phyloP scores from a whole-genome alignment of 2,329 filamentous ascomycete genomes.

The Apiospora phragmitis region DNA sequence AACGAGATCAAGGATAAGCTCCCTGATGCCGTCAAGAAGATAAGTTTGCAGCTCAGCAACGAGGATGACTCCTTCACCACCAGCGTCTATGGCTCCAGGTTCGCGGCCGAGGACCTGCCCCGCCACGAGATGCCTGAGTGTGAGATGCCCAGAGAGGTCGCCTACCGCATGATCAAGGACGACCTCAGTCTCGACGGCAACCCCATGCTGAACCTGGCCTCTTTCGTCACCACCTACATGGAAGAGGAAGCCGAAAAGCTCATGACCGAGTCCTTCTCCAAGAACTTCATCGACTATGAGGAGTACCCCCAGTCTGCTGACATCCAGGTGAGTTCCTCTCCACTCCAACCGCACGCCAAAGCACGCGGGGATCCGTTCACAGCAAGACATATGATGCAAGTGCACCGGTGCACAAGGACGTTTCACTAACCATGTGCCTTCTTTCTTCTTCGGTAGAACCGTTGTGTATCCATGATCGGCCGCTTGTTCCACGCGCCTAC shows the following conservation, averaged over 20 bases:
- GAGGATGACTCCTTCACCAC: conserved; percentile 65
- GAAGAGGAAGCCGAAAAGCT: conserved; percentile 95
- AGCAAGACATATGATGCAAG: background rate
- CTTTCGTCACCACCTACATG: conserved; percentile 97
- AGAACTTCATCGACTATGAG: conserved; percentile 94
- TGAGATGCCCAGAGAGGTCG: conserved; percentile 89
- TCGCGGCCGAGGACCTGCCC: conserved; percentile 79
- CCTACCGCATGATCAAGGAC: conserved; percentile 97
- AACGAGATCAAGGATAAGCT: conserved; percentile 27
- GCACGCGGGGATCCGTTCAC: background rate
- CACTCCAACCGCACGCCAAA: no score
- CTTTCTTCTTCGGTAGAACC: conserved; percentile 50
- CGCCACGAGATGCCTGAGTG: conserved; percentile 82
- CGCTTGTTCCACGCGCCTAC: conserved; percentile 81
- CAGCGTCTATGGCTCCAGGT: conserved; percentile 85
- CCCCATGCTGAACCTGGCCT: conserved; percentile 84
- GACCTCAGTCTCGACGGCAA: conserved; percentile 90
- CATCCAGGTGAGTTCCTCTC: conserved; percentile 55
- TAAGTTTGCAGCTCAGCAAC: conserved; percentile 49
- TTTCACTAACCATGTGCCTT: background rate
- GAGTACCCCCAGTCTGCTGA: conserved; percentile 80
- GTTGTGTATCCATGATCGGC: conserved; percentile 89
- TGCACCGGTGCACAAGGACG: background rate
- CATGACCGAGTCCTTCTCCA: conserved; percentile 88
- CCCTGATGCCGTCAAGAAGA: conserved; percentile 40